phyloP scores from a whole-genome alignment of 2,329 filamentous ascomycete genomes.

The Colletotrichum graminicola region DNA sequence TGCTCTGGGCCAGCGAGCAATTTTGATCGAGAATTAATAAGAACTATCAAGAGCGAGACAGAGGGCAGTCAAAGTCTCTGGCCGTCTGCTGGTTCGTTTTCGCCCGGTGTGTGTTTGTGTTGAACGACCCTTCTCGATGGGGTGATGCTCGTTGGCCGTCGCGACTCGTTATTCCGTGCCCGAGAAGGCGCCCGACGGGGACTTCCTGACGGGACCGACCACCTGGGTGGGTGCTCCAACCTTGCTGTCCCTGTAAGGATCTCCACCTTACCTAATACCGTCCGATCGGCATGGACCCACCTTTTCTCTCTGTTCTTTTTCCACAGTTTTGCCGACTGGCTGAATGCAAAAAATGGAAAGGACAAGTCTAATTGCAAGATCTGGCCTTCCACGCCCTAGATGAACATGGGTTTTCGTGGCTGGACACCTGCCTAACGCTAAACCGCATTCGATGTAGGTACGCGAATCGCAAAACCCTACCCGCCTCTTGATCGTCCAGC shows the following conservation, averaged over 20 bases:
- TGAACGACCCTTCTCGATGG: slow-evolving; percentile 1
- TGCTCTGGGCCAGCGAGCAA: neutral
- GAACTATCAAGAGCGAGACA: slow-evolving; percentile 31
- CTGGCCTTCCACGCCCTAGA: neutral
- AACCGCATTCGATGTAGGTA: slow-evolving; percentile 18
- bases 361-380: neutral
- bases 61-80: neutral
- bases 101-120: neutral
- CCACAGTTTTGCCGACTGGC: neutral
- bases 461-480: slow-evolving; percentile 20
- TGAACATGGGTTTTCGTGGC: neutral
- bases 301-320: neutral
- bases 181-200: slow-evolving; percentile 13
- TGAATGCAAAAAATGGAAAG: neutral
- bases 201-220: slow-evolving; percentile 24
- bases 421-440: neutral
- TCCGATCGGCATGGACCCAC: slow-evolving; percentile 27
- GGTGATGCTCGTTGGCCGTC: too few species aligned
- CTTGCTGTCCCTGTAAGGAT: slow-evolving; percentile 15
- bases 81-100: slow-evolving; percentile 13
- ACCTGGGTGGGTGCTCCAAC: neutral
- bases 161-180: slow-evolving; percentile 31
- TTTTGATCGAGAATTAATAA: neutral
- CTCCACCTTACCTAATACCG: slow-evolving; percentile 36
- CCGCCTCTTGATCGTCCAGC: too few species aligned